A percentile compares a stretch with the other conserved stretches of the same genome.
Evolutionary conservation across 306 rosid species (phyloP).

Genomic region (Spatholobus suberectus): DNA sequence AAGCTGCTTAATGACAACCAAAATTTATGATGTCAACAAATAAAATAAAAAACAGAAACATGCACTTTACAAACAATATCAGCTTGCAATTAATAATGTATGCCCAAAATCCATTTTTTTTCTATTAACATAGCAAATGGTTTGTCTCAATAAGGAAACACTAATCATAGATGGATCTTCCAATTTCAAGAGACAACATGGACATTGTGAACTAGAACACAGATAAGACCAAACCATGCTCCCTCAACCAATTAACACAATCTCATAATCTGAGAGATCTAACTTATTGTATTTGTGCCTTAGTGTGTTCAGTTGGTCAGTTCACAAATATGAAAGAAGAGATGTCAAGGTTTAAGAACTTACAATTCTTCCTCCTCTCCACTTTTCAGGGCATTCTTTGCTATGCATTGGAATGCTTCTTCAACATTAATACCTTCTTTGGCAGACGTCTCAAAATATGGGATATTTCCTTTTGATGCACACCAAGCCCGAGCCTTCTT

Average conservation of each 20-base stretch:
- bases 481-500: slow-evolving; percentile 99
- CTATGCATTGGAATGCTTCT: slow-evolving; percentile 98
- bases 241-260: slow-evolving; percentile 31
- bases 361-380: slow-evolving; percentile 99
- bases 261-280: slow-evolving; percentile 11
- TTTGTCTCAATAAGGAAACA: slow-evolving; percentile 23
- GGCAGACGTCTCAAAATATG: slow-evolving; percentile 98
- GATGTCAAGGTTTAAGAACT: slow-evolving; percentile 48
- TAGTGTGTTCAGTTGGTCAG: background rate
- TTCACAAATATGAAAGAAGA: slow-evolving; percentile 34
- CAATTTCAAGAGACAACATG: background rate
- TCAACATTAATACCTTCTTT: slow-evolving; percentile 98
- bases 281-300: slow-evolving; percentile 6
- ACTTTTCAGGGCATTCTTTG: slow-evolving; percentile 91
- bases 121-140: background rate
- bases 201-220: slow-evolving; percentile 4
- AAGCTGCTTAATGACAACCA: no score
- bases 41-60: background rate
- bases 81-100: slow-evolving; percentile 20
- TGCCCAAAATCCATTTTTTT: background rate
- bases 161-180: background rate
- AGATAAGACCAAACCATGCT: slow-evolving; percentile 3
- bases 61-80: slow-evolving; percentile 16
- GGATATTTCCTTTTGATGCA: slow-evolving; percentile 97
- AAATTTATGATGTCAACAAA: no score